These are phyloP conservation scores for Phlebiopsis flavidoalba DNA, from an alignment of 768 basidiomycete genomes.

Conservation along the genomic window DNA sequence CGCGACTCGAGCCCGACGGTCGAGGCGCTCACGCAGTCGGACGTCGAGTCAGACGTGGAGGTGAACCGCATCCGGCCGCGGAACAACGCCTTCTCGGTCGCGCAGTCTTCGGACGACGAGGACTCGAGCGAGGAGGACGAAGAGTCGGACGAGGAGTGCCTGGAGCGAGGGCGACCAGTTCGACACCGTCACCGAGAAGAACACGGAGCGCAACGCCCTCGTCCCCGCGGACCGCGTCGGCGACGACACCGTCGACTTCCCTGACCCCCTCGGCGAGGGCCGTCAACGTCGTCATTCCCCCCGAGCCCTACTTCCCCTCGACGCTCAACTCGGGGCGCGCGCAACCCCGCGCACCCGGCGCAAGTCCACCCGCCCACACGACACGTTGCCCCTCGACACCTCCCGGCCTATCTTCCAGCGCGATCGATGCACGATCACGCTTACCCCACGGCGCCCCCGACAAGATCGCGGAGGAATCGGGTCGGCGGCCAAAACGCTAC, in stretches of 20 bases:
- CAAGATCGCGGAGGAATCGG: conserved; percentile 39
- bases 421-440: conserved; percentile 85
- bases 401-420: conserved; percentile 82
- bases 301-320: conserved; percentile 76
- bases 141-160: conserved; percentile 50
- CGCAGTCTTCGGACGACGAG: conserved; percentile 62
- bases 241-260: conserved; percentile 43
- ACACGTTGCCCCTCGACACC: conserved; percentile 59
- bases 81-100: conserved; percentile 55
- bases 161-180: conserved; percentile 62
- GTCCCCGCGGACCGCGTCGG: conserved; percentile 45
- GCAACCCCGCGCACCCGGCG: conserved; percentile 41
- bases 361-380: conserved; percentile 59
- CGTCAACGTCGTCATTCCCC: conserved; percentile 82
- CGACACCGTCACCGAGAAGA: conserved; percentile 79
- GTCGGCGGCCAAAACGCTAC: conserved; percentile 63
- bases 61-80: conserved; percentile 47
- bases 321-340: conserved; percentile 50
- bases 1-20: conserved; percentile 48
- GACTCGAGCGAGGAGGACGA: conserved; percentile 43
- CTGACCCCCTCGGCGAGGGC: conserved; percentile 91
- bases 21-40: conserved; percentile 51
- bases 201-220: conserved; percentile 81
- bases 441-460: conserved; percentile 84
- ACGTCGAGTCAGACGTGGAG: conserved; percentile 57